These are phyloP conservation scores for Fusarium albidum DNA, from an alignment of 2,329 filamentous ascomycete genomes.

Conservation along the genomic window DNA sequence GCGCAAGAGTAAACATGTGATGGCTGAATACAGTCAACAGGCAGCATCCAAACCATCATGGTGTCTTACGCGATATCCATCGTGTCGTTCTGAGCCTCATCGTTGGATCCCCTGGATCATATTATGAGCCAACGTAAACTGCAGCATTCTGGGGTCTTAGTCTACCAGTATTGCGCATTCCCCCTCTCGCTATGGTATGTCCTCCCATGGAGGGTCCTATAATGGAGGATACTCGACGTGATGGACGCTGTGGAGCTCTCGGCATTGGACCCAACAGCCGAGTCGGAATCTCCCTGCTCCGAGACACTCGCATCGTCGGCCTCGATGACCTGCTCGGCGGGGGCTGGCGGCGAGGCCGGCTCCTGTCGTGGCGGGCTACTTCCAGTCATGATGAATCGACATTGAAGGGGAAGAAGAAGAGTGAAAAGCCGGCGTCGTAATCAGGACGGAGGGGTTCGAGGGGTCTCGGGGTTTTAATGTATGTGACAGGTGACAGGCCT, in stretches of 20 bases:
- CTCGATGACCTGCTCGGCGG: conserved; percentile 10
- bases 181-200: conserved; percentile 6
- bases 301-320: not conserved
- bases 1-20: conserved; percentile 8
- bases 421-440: too few relatives aligned
- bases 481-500: too few relatives aligned
- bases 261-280: not conserved
- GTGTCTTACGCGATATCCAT: conserved; percentile 14
- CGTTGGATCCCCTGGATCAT: conserved; percentile 11
- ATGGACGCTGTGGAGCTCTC: conserved; percentile 5
- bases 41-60: too few relatives aligned
- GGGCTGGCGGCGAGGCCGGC: too few relatives aligned
- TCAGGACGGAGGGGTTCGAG: too few relatives aligned
- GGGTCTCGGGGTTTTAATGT: too few relatives aligned
- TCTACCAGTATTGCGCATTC: conserved; percentile 1
- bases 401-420: too few relatives aligned
- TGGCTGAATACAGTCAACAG: too few relatives aligned
- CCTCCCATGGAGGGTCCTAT: not conserved
- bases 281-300: not conserved
- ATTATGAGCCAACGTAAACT: not conserved
- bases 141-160: not conserved
- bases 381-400: too few relatives aligned
- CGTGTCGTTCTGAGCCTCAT: conserved; percentile 13
- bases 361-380: too few relatives aligned
- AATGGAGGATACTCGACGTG: conserved; percentile 2